phyloP scores from a whole-genome alignment of 257 asterid genomes.

The Galeopsis tetrahit region DNA sequence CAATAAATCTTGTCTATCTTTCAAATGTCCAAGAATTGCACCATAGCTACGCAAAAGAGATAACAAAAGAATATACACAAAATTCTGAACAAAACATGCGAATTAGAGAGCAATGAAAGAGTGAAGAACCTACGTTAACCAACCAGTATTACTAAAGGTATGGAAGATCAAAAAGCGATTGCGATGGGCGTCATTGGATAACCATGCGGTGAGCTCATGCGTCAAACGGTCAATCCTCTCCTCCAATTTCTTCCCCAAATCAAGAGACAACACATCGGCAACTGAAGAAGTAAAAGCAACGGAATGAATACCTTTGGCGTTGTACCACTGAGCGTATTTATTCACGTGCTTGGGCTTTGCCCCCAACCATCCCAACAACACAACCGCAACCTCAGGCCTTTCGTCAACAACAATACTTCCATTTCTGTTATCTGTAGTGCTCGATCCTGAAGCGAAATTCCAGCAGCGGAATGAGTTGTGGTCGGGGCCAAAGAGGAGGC shows the following conservation, averaged over 20 bases:
- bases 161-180: constrained; percentile 73
- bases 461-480: constrained; percentile 46
- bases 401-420: constrained; percentile 26
- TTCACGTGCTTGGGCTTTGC: constrained; percentile 71
- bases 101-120: constrained; percentile 25
- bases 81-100: not conserved
- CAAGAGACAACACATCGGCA: constrained; percentile 67
- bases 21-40: constrained; percentile 66
- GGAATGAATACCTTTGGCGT: constrained; percentile 67
- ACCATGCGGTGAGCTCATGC: constrained; percentile 62
- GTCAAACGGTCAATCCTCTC: constrained; percentile 58
- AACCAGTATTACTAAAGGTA: constrained; percentile 92
- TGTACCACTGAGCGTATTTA: constrained; percentile 72
- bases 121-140: constrained; percentile 91
- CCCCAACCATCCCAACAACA: constrained; percentile 90
- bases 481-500: constrained; percentile 40
- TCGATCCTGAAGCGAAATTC: constrained; percentile 42
- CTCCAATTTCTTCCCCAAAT: constrained; percentile 71
- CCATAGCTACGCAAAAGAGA: constrained; percentile 60
- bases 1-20: constrained; percentile 57
- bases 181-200: constrained; percentile 54
- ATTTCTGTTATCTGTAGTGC: constrained; percentile 11
- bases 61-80: not conserved
- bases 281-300: constrained; percentile 78
- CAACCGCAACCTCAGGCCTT: constrained; percentile 71